A percentile compares a stretch with the other conserved stretches of the same genome.
phyloP scores from a whole-genome alignment of 305 asterid genomes.

The Rubia tinctorum region DNA sequence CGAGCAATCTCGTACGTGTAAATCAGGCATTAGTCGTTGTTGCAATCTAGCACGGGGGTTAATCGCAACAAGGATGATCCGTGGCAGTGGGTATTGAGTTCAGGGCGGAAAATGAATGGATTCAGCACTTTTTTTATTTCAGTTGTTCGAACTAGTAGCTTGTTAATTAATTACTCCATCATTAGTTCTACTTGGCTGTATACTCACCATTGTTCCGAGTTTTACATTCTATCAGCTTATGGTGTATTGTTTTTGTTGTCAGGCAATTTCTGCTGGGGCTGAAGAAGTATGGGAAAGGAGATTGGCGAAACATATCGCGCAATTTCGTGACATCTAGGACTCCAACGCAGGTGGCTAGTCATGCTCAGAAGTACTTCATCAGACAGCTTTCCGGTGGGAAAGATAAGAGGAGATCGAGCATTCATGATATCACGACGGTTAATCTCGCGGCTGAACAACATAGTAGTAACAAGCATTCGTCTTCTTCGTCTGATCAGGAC shows the following conservation, averaged over 20 bases:
- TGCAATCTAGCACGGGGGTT: too few species aligned
- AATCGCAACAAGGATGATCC: too few species aligned
- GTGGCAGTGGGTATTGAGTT: too few species aligned
- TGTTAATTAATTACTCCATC: too few species aligned
- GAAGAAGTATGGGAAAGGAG: slow-evolving; percentile 92
- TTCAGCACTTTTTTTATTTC: too few species aligned
- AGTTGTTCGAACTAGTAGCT: neutral
- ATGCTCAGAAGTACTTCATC: slow-evolving; percentile 87
- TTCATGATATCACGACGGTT: slow-evolving; percentile 80
- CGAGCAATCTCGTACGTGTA: too few species aligned
- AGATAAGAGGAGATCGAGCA: slow-evolving; percentile 87
- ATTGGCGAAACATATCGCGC: slow-evolving; percentile 85
- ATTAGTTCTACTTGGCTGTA: too few species aligned
- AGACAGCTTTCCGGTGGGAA: slow-evolving; percentile 82
- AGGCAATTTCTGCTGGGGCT: slow-evolving; percentile 86
- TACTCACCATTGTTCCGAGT: too few species aligned
- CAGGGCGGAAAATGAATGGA: neutral
- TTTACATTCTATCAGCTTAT: too few species aligned
- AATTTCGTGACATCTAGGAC: slow-evolving; percentile 80
- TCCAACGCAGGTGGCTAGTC: slow-evolving; percentile 92
- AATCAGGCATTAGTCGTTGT: too few species aligned
- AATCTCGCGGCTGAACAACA: slow-evolving; percentile 29
- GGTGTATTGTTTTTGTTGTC: slow-evolving; percentile 7
- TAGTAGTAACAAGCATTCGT: neutral
- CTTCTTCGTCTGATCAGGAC: slow-evolving; percentile 13